Base-by-base conservation (phyloP, 2,329 filamentous ascomycete genomes). In the Venturia pyrina region DNA sequence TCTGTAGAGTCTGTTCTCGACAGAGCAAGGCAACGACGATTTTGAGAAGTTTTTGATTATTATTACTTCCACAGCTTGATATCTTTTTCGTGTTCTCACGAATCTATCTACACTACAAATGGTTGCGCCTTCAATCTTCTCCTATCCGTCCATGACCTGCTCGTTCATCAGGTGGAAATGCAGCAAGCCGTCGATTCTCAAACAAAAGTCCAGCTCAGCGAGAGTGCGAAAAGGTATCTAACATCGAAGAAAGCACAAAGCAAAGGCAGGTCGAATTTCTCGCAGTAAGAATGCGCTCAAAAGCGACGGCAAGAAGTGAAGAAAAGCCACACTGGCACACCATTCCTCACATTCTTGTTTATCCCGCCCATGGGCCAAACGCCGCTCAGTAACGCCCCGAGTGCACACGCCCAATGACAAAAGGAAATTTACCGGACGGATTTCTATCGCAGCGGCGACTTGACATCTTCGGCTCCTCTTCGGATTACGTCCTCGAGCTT, bases 401-500 rank as follows among this genome's bases (percentile, higher is more conserved):
- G 37, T 57, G 53, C 53, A n/a, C 15, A 17, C 28, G 19, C 53
- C 53, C 15, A 21, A n/a, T 37, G 53, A 59, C 15, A 6, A 28
- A 59, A 62, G n/a, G 13, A 62, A 62, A 44, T 3, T 44, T 2
- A 5, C 34, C 34, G 7, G 60, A 44, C 5, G 15, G 3, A 13
- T 2, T 34, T 10, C 61, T 34, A 67, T 21, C 41, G 59, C 40
- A 96, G 79, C 62, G 87, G 85, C 65, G 83, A 72, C 79, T 95
- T 91, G 71, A 88, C 85, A 76, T 96, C 91, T 71, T 89, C 84
- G 28, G 88, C 89, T 68, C 90, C 90, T 64, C 83, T 81, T 70
- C 84, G 85, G 69, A 96, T 81, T 65, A 95, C 86, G 69, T 91
- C 89, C 69, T 90, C 84, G 21, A 93, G 76, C 68, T 82, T 83